phyloP scores from a whole-genome alignment of 768 basidiomycete species.

The Saitozyma sp. region DNA sequence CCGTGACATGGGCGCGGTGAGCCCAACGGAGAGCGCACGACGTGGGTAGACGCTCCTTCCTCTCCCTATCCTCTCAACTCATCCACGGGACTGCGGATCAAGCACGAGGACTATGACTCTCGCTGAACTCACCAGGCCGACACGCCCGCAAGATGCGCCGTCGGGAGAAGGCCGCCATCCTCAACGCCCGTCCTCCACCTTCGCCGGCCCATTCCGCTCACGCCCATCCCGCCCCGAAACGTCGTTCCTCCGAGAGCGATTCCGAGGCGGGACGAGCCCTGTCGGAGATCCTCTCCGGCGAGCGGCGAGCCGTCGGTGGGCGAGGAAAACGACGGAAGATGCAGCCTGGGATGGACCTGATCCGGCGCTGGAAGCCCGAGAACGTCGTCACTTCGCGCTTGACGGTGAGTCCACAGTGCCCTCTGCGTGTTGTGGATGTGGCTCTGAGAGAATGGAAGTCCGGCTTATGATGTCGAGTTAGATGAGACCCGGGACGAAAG shows the following conservation, averaged over 20 bases:
- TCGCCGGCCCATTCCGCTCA: not conserved
- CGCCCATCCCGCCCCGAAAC: not conserved
- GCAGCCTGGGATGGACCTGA: not conserved
- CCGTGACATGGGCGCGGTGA: not conserved
- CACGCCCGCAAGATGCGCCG: conserved; percentile 24
- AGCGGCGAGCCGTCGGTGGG: not conserved
- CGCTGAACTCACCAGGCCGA: conserved; percentile 10
- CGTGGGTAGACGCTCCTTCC: conserved; percentile 10
- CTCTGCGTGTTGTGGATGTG: no score
- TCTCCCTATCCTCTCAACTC: not conserved
- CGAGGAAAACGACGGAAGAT: not conserved
- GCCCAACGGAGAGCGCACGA: conserved; percentile 8
- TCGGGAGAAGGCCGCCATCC: conserved; percentile 28
- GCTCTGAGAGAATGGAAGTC: no score
- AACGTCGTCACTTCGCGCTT: conserved; percentile 3
- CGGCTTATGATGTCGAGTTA: no score
- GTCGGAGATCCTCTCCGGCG: not conserved
- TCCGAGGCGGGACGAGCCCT: not conserved
- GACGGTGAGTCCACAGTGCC: not conserved
- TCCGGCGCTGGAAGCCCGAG: conserved; percentile 2
- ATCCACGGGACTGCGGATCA: not conserved
- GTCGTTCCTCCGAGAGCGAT: not conserved
- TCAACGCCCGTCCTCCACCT: not conserved
- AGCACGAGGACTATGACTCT: no score
- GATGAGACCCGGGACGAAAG: no score